phyloP scores from a whole-genome alignment of 257 asterid genomes.

The Plantago elongata region DNA sequence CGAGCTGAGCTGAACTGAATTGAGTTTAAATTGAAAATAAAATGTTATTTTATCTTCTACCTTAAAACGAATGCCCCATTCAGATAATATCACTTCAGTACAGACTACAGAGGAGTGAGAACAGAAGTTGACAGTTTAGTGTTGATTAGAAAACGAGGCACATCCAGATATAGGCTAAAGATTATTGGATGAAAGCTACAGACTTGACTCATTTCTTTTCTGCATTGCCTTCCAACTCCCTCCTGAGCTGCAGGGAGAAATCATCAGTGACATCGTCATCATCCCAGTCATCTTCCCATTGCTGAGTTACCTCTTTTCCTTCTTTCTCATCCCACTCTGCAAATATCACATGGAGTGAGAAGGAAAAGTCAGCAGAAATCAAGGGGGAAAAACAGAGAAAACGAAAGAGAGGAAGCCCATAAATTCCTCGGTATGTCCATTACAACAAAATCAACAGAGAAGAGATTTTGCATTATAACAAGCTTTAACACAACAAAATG shows the following conservation, averaged over 20 bases:
- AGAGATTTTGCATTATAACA: no score
- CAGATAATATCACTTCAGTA: neutral
- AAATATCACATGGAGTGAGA: conserved; percentile 3
- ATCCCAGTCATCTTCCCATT: conserved; percentile 98
- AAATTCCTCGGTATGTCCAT: no score
- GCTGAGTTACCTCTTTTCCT: conserved; percentile 70
- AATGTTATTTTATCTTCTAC: no score
- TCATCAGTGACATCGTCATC: conserved; percentile 91
- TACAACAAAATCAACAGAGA: no score
- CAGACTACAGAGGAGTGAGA: no score
- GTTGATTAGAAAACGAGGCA: neutral
- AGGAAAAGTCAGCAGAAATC: conserved; percentile 2
- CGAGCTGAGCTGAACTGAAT: no score
- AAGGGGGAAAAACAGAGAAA: no score
- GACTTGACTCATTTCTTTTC: conserved; percentile 50
- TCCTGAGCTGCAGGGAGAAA: conserved; percentile 82
- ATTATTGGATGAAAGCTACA: conserved; percentile 9
- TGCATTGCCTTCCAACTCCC: conserved; percentile 65
- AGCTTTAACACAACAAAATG: no score
- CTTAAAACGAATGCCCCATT: neutral
- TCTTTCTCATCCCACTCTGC: conserved; percentile 73
- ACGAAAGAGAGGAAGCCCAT: no score
- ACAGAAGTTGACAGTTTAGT: neutral
- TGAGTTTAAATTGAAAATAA: no score
- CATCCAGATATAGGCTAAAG: conserved; percentile 1